Base-by-base conservation (phyloP, 108 stramenopile genomes). In the Chaetoceros muelleri region DNA sequence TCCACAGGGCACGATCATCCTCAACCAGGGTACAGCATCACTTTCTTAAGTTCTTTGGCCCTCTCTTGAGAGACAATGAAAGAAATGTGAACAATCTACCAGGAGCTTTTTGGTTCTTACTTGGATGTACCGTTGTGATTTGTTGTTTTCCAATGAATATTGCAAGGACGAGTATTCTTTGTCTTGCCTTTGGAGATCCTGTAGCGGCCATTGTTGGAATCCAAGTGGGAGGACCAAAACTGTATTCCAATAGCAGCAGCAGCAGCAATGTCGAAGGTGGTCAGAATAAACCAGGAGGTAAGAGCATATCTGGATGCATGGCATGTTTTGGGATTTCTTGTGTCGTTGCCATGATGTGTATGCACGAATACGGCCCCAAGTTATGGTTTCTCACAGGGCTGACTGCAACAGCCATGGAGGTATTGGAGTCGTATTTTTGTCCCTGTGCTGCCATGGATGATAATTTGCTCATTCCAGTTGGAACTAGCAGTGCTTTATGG, bases 121-220 rank as follows among this genome's bases (percentile, higher is more conserved):
- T 49, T 7, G 48, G 48, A 18, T 10, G 34, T 40, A n/a, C 48
- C 13, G 18, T 24, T 7, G 48, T 24, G 23, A n/a, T 21, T 24
- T 24, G 19, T 21, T 21, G 3, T 7, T 49, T 49, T 49, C 48
- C 48, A 16, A 49, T 49, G 7, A n/a, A 49, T 7, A 24, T 49
- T 21, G 48, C 48, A 49, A 49, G 48, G 23, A 23, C 23, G 48
- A 23, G 22, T 23, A 24, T 49, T 7, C 5, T n/a, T n/a, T 49
- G 48, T 24, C 48, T 49, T 23, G 19, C 48, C n/a, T 24, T 49
- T 24, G 48, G 48, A n/a, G 48, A 49, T n/a, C 48, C 48, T 21
- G 13, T 49, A 7, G 48, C 48, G n/a, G 48, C 48, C 7, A 49
- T 49, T n/a, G 18, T 49, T 24, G 48, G 48, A 16, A 49, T 24